Evolutionary conservation across 1,284 basidiomycete genomes (phyloP).

Genomic region (Irpex sp.): DNA sequence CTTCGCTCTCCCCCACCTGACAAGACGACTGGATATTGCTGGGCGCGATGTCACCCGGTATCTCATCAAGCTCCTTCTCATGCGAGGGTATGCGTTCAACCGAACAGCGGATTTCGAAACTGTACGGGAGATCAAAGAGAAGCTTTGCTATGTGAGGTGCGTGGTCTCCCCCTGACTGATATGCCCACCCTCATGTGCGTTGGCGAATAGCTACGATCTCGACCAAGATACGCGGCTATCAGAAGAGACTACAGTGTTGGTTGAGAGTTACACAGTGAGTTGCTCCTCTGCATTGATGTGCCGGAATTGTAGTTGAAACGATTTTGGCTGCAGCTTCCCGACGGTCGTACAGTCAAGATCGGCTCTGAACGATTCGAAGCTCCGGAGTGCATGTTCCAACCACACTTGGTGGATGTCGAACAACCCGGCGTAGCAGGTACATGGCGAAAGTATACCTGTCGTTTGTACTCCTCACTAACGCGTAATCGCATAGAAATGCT

Average conservation of each 20-base stretch:
- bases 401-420: slow-evolving; percentile 95
- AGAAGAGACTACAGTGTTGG: slow-evolving; percentile 95
- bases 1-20: slow-evolving; percentile 93
- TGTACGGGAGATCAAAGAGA: slow-evolving; percentile 98
- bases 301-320: slow-evolving; percentile 28
- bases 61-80: slow-evolving; percentile 96
- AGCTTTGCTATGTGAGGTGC: slow-evolving; percentile 93
- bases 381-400: slow-evolving; percentile 99
- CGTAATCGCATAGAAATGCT: slow-evolving; percentile 71
- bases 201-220: slow-evolving; percentile 77
- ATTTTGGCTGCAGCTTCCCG: slow-evolving; percentile 86
- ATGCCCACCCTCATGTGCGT: background rate
- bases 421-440: slow-evolving; percentile 92
- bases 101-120: slow-evolving; percentile 99
- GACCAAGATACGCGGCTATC: slow-evolving; percentile 91
- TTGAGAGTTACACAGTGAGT: slow-evolving; percentile 92
- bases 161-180: slow-evolving; percentile 14
- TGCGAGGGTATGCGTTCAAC: slow-evolving; percentile 99
- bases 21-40: slow-evolving; percentile 92
- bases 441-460: background rate
- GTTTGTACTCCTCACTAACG: background rate
- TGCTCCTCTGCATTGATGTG: background rate
- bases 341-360: slow-evolving; percentile 95
- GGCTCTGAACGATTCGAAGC: slow-evolving; percentile 99
- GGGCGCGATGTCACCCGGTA: slow-evolving; percentile 98